These are phyloP conservation scores for Pyrenophora teres DNA, from an alignment of 2,329 filamentous ascomycete genomes.

Conservation along the genomic window DNA sequence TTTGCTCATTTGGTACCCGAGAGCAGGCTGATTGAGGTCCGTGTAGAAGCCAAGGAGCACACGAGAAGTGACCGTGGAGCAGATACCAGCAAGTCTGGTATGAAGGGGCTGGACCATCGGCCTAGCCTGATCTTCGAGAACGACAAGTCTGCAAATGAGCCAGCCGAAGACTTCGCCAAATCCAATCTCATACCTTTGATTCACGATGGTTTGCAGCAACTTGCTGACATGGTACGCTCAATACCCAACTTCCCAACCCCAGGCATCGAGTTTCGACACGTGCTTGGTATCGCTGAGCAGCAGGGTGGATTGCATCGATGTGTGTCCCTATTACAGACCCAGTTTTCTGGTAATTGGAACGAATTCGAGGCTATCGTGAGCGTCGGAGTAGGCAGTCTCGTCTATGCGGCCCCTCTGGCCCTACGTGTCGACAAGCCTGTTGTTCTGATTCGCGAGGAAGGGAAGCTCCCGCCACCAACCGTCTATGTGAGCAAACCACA, in stretches of 20 bases:
- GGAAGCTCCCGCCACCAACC: slow-evolving; percentile 64
- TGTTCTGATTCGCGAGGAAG: slow-evolving; percentile 58
- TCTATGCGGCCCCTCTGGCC: slow-evolving; percentile 61
- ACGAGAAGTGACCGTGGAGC: slow-evolving; percentile 31
- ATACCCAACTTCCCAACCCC: slow-evolving; percentile 58
- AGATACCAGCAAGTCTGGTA: slow-evolving; percentile 21
- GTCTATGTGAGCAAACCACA: slow-evolving; percentile 54
- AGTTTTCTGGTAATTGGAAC: slow-evolving; percentile 56
- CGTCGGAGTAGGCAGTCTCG: slow-evolving; percentile 63
- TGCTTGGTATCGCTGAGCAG: slow-evolving; percentile 61
- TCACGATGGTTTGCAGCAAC: slow-evolving; percentile 51
- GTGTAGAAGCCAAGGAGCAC: slow-evolving; percentile 50
- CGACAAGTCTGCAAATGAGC: slow-evolving; percentile 49
- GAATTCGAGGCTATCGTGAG: slow-evolving; percentile 54
- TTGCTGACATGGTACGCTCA: slow-evolving; percentile 57
- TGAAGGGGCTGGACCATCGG: slow-evolving; percentile 27
- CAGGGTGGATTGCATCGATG: slow-evolving; percentile 58
- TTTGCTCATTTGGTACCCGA: slow-evolving; percentile 61
- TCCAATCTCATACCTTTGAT: slow-evolving; percentile 53
- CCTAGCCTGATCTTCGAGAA: slow-evolving; percentile 61
- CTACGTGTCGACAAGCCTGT: slow-evolving; percentile 50
- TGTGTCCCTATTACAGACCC: slow-evolving; percentile 54
- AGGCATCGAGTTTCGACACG: slow-evolving; percentile 62
- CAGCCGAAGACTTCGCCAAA: slow-evolving; percentile 51
- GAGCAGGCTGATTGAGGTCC: slow-evolving; percentile 60